Percentiles rank a stretch among this genome's conserved stretches.
Evolutionary conservation across 73 alveolate genomes (phyloP).

Genomic region (Tetrahymena elliotti): DNA sequence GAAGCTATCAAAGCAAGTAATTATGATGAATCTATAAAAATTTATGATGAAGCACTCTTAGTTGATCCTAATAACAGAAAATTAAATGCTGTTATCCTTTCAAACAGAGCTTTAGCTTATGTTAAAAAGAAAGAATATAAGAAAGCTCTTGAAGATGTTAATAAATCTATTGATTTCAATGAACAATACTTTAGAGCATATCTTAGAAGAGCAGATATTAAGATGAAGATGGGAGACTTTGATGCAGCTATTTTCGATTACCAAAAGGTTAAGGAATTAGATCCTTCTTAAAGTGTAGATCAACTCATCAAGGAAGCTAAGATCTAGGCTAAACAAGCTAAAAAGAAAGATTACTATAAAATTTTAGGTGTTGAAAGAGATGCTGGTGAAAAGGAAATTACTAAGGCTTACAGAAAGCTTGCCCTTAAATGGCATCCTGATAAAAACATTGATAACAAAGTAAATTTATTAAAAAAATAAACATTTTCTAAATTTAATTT

Average conservation of each 20-base stretch:
- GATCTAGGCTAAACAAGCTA: constrained; percentile 64
- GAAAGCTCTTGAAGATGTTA: constrained; percentile 84
- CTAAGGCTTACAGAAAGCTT: constrained; percentile 85
- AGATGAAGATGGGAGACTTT: constrained; percentile 64
- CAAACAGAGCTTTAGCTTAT: constrained; percentile 83
- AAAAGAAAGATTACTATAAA: constrained; percentile 92
- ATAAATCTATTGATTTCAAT: constrained; percentile 72
- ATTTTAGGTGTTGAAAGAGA: constrained; percentile 75
- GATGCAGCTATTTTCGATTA: constrained; percentile 90
- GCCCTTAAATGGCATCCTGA: constrained; percentile 98
- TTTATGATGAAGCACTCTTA: constrained; percentile 76
- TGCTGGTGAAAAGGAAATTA: constrained; percentile 82
- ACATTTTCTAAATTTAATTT: not conserved
- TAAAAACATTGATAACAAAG: constrained; percentile 73
- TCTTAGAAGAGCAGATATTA: constrained; percentile 84
- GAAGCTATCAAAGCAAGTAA: constrained; percentile 56
- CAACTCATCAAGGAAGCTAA: constrained; percentile 66
- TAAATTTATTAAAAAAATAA: constrained; percentile 32
- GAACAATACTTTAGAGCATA: constrained; percentile 82
- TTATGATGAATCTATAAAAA: constrained; percentile 78
- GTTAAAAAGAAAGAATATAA: constrained; percentile 60
- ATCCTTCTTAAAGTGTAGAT: constrained; percentile 58
- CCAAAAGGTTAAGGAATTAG: constrained; percentile 78
- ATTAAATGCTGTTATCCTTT: constrained; percentile 68
- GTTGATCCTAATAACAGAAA: constrained; percentile 73